These are phyloP conservation scores for Eucalyptus marginata DNA, from an alignment of 345 rosid species.

Conservation along the genomic window DNA sequence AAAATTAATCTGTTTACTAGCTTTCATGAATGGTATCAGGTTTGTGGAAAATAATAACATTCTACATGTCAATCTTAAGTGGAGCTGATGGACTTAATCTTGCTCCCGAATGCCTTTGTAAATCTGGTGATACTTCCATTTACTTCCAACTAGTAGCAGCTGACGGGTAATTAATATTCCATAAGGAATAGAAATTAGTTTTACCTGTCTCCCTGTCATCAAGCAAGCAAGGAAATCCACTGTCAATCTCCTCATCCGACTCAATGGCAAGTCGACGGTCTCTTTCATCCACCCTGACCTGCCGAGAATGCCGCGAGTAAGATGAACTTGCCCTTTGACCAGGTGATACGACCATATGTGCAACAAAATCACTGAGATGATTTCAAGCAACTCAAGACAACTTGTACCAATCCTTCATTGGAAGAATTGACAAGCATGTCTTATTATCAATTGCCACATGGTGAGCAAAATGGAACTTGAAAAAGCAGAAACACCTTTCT, in stretches of 20 bases:
- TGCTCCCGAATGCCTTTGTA: background rate
- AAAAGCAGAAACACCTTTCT: conserved; percentile 11
- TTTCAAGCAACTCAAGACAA: background rate
- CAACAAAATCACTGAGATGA: background rate
- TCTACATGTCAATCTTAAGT: background rate
- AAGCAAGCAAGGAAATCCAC: conserved; percentile 66
- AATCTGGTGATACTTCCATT: background rate
- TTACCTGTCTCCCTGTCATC: conserved; percentile 48
- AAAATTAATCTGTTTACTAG: background rate
- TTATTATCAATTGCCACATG: background rate
- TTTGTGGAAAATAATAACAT: background rate
- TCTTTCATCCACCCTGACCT: conserved; percentile 29
- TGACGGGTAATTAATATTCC: background rate
- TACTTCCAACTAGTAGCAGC: background rate
- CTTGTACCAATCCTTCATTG: background rate
- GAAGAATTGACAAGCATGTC: background rate
- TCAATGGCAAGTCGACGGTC: conserved; percentile 28
- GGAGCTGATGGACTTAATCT: background rate
- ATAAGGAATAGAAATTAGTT: background rate
- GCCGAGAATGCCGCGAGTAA: background rate
- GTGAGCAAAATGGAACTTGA: background rate
- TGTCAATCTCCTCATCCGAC: conserved; percentile 76
- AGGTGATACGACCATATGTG: background rate
- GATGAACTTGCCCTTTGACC: background rate
- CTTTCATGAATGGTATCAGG: background rate